Evolutionary conservation across 495 filamentous ascomycete genomes (phyloP).

Genomic region (Aspergillus carlsbadensis): DNA sequence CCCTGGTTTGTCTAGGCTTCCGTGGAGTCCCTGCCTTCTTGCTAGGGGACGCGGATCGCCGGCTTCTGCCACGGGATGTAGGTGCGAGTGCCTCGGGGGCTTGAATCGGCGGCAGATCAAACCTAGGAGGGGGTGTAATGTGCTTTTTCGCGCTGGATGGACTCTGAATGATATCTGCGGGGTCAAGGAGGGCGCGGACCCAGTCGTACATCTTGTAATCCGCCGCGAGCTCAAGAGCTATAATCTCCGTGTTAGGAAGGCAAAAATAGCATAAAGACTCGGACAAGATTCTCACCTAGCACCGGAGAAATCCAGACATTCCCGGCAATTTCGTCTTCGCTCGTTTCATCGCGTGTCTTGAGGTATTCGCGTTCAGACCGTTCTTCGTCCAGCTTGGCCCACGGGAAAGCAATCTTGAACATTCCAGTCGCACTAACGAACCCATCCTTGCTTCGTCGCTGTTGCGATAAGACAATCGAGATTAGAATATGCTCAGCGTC

Average conservation of each 20-base stretch:
- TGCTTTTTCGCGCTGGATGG: slow-evolving; percentile 59
- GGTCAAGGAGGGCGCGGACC: slow-evolving; percentile 87
- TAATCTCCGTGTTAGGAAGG: slow-evolving; percentile 1
- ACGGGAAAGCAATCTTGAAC: slow-evolving; percentile 99
- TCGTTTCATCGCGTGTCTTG: slow-evolving; percentile 72
- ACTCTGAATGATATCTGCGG: slow-evolving; percentile 62
- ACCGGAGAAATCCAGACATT: slow-evolving; percentile 93
- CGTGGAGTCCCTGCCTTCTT: slow-evolving; percentile 64
- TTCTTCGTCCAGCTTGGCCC: slow-evolving; percentile 82
- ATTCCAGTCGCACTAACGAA: slow-evolving; percentile 95
- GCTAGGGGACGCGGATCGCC: slow-evolving; percentile 59
- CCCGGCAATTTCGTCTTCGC: slow-evolving; percentile 87
- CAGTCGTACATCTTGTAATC: slow-evolving; percentile 82
- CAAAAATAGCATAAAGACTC: neutral
- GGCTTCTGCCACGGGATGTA: slow-evolving; percentile 42
- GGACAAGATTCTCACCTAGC: slow-evolving; percentile 55
- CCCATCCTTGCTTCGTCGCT: slow-evolving; percentile 90
- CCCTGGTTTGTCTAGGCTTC: slow-evolving; percentile 67
- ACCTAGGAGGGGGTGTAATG: slow-evolving; percentile 70
- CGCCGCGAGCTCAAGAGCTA: slow-evolving; percentile 79
- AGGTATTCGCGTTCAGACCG: slow-evolving; percentile 82
- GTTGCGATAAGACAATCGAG: slow-evolving; percentile 3
- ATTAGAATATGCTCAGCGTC: neutral
- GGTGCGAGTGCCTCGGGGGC: slow-evolving; percentile 38
- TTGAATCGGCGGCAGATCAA: slow-evolving; percentile 48